A percentile compares a stretch with the other conserved stretches of the same genome.
These are phyloP conservation scores for Penicillium polonicum DNA, from an alignment of 2,329 filamentous ascomycete genomes.

Conservation along the genomic window DNA sequence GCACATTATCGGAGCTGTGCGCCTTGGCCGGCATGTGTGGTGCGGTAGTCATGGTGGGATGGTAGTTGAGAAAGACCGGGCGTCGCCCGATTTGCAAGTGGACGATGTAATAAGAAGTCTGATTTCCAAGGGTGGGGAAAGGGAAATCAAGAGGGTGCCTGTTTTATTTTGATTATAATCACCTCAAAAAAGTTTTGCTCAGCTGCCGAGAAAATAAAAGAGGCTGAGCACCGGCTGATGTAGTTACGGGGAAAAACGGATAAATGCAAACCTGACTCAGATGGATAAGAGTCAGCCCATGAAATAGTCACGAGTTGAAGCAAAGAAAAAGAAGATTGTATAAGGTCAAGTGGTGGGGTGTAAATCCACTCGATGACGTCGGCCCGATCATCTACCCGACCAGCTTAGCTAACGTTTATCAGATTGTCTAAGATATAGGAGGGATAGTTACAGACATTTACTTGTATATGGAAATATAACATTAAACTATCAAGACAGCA, in stretches of 20 bases:
- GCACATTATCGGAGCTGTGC: conserved; percentile 35
- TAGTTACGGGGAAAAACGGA: not conserved
- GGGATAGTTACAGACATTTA: not conserved
- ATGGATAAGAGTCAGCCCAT: conserved; percentile 12
- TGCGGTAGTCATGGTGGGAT: conserved; percentile 23
- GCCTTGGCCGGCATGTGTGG: conserved; percentile 31
- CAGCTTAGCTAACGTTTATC: conserved; percentile 3
- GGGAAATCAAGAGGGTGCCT: conserved; percentile 9
- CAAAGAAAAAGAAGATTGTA: not conserved
- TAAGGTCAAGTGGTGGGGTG: conserved; percentile 19
- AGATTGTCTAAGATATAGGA: not conserved
- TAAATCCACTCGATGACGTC: conserved; percentile 27
- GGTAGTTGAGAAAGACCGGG: not conserved
- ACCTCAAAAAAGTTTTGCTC: conserved; percentile 4
- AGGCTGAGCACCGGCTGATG: conserved; percentile 10
- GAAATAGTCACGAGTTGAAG: conserved; percentile 9
- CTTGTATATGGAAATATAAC: not conserved
- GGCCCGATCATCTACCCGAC: conserved; percentile 15
- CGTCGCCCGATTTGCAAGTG: conserved; percentile 22
- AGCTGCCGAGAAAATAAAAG: conserved; percentile 7
- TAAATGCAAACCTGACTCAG: conserved; percentile 8
- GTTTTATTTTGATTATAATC: conserved; percentile 7
- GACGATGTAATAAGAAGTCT: conserved; percentile 15
- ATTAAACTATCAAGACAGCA: conserved; percentile 2
- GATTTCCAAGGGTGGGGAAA: not conserved